Conservation (phyloP, 2,329 filamentous ascomycete species). For the Pezicula rhizophila region DNA sequence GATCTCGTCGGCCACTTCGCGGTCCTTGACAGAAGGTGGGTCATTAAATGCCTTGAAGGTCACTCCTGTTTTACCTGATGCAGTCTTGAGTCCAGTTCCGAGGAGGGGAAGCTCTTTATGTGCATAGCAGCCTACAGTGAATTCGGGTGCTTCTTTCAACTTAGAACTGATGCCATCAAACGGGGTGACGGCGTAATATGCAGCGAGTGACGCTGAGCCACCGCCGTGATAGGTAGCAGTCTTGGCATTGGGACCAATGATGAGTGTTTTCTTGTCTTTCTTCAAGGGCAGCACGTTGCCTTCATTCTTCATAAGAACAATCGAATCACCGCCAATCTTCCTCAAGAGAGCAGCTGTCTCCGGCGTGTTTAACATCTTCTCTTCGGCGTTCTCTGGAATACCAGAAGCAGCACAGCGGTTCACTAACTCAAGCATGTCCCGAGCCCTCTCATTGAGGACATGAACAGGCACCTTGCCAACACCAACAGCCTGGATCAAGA, state of each 20-base stretch:
- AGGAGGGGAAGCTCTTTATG: constrained; percentile 59
- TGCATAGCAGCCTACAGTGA: constrained; percentile 56
- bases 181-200: constrained; percentile 66
- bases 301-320: constrained; percentile 62
- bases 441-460: constrained; percentile 21
- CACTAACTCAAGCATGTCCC: constrained; percentile 21
- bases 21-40: constrained; percentile 37
- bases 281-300: constrained; percentile 47
- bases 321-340: constrained; percentile 51
- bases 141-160: constrained; percentile 37
- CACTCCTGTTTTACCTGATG: constrained; percentile 50
- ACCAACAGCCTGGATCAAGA: constrained; percentile 18
- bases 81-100: constrained; percentile 44
- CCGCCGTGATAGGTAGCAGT: constrained; percentile 53
- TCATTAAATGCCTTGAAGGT: constrained; percentile 58
- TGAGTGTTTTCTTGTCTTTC: constrained; percentile 54
- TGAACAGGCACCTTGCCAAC: constrained; percentile 18
- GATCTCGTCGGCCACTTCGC: constrained; percentile 45
- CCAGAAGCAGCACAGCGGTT: constrained; percentile 30
- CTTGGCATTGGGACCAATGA: constrained; percentile 54
- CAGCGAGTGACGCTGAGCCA: constrained; percentile 53
- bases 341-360: constrained; percentile 41
- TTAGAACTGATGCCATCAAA: constrained; percentile 62
- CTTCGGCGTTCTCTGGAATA: constrained; percentile 19
- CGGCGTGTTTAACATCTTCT: constrained; percentile 21